Percentiles rank a stretch among this genome's conserved stretches.
Evolutionary conservation across 2,329 filamentous ascomycete genomes (phyloP).

Genomic region (Monilinia vaccinii-corymbosi): DNA sequence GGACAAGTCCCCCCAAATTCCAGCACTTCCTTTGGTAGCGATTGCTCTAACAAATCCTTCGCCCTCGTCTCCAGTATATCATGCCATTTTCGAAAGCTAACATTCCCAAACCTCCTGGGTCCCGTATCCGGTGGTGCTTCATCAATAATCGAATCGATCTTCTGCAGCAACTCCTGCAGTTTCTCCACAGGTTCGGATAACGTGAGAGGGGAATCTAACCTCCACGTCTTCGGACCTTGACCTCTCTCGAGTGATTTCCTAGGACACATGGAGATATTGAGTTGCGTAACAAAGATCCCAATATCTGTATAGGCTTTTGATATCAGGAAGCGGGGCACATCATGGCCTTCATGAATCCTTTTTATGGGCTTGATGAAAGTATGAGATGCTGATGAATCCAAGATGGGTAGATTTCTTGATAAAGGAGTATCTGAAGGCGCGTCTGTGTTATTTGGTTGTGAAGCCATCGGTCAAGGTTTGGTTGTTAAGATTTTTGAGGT

Average conservation of each 20-base stretch:
- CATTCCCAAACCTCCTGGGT: constrained; percentile 83
- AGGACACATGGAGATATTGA: constrained; percentile 81
- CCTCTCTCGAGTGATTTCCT: constrained; percentile 38
- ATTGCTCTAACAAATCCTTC: constrained; percentile 45
- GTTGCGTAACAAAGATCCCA: constrained; percentile 76
- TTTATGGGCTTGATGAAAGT: constrained; percentile 63
- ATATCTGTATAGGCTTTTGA: constrained; percentile 83
- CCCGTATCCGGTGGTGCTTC: constrained; percentile 78
- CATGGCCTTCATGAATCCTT: constrained; percentile 72
- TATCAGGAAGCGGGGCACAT: constrained; percentile 71
- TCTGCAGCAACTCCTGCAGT: constrained; percentile 57
- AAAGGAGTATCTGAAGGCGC: neutral
- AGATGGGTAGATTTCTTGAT: constrained; percentile 18
- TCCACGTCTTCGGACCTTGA: constrained; percentile 42
- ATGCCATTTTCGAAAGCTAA: constrained; percentile 82
- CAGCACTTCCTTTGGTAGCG: constrained; percentile 41
- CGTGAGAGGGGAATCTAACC: constrained; percentile 33
- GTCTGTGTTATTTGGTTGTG: neutral
- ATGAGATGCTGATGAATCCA: constrained; percentile 42
- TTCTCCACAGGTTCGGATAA: constrained; percentile 43
- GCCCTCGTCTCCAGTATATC: constrained; percentile 54
- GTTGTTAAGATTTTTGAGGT: neutral
- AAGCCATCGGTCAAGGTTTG: neutral
- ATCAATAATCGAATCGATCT: constrained; percentile 58
- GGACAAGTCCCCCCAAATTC: constrained; percentile 15